A percentile compares a stretch with the other conserved stretches of the same genome.
Evolutionary conservation across 208 protist species (phyloP).

Genomic region (Ichthyophonus hoferi): DNA sequence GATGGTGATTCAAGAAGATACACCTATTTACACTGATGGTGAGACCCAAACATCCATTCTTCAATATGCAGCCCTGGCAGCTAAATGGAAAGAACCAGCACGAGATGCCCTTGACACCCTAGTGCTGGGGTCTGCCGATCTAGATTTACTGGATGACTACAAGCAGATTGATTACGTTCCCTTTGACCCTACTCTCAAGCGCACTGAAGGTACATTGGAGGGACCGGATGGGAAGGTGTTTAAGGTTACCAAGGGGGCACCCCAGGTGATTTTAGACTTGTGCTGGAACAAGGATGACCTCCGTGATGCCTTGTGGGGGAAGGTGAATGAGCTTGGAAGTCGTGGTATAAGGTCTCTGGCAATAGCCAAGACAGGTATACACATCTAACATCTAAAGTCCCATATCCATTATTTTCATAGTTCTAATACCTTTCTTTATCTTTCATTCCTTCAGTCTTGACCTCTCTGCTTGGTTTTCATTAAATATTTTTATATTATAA

Average conservation of each 20-base stretch:
- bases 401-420: no score
- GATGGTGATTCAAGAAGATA: slow-evolving; percentile 68
- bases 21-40: slow-evolving; percentile 2
- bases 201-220: slow-evolving; percentile 34
- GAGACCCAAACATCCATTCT: background rate
- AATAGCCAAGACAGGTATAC: slow-evolving; percentile 39
- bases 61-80: slow-evolving; percentile 53
- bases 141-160: background rate
- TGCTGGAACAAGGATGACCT: slow-evolving; percentile 47
- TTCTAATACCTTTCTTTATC: no score
- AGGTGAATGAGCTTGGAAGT: slow-evolving; percentile 51
- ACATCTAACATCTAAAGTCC: no score
- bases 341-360: slow-evolving; percentile 53
- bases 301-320: slow-evolving; percentile 4
- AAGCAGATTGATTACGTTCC: slow-evolving; percentile 51
- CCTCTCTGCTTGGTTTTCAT: no score
- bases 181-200: slow-evolving; percentile 62
- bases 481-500: no score
- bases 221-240: slow-evolving; percentile 36
- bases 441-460: no score
- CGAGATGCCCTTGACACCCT: background rate
- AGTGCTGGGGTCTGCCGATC: slow-evolving; percentile 57
- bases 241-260: slow-evolving; percentile 27
- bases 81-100: slow-evolving; percentile 57
- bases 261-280: slow-evolving; percentile 49